Conservation (phyloP, 2,329 filamentous ascomycete species). For the Tympanopsis confertula region DNA sequence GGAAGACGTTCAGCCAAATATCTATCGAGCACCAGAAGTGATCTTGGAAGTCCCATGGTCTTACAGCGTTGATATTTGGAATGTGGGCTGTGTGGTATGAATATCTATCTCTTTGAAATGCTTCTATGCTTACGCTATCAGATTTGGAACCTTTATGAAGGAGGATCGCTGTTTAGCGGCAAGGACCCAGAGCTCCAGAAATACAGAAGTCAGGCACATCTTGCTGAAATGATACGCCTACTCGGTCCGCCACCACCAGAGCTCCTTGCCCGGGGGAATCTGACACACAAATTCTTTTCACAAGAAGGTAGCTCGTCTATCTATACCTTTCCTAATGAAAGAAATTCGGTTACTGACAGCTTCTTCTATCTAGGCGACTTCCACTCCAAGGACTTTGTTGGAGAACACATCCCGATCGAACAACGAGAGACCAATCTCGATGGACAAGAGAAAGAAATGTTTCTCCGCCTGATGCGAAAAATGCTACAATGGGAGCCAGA, state of each 20-base stretch:
- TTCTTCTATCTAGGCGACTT: slow-evolving; percentile 14
- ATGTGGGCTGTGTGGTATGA: slow-evolving; percentile 34
- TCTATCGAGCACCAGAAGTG: slow-evolving; percentile 31
- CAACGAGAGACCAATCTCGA: slow-evolving; percentile 21
- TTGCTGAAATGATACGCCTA: slow-evolving; percentile 33
- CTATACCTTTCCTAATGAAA: slow-evolving; percentile 1
- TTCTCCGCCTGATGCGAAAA: slow-evolving; percentile 20
- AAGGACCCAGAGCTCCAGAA: slow-evolving; percentile 20
- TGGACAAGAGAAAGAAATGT: slow-evolving; percentile 14
- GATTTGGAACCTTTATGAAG: slow-evolving; percentile 38
- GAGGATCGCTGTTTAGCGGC: slow-evolving; percentile 27
- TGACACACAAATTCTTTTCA: slow-evolving; percentile 24
- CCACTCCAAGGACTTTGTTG: slow-evolving; percentile 8
- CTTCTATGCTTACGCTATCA: slow-evolving; percentile 9
- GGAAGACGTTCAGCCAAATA: slow-evolving; percentile 23
- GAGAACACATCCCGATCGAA: slow-evolving; percentile 15
- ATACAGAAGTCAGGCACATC: slow-evolving; percentile 30
- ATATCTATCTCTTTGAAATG: slow-evolving; percentile 3
- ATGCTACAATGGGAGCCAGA: slow-evolving; percentile 24
- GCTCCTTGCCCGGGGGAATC: slow-evolving; percentile 17
- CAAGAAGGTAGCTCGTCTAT: slow-evolving; percentile 14
- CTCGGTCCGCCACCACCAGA: slow-evolving; percentile 27
- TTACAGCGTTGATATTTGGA: slow-evolving; percentile 38
- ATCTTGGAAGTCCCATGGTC: slow-evolving; percentile 32
- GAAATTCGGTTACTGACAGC: slow-evolving; percentile 3